Conservation (phyloP, 305 asterid species). For the Solanum hybrid region DNA sequence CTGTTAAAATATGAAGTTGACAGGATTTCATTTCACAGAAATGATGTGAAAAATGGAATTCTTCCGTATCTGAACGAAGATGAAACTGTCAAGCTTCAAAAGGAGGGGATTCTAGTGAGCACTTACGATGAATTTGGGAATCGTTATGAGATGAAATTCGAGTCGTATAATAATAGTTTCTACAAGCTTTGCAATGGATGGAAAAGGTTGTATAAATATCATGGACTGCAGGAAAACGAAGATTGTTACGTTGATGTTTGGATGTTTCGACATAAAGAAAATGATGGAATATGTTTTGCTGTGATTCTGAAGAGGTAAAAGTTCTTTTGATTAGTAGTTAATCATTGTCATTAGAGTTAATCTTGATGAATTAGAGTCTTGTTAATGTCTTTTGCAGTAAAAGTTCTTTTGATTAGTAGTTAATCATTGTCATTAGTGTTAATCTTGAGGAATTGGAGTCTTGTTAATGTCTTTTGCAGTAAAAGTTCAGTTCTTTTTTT, state of each 20-base stretch:
- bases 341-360: not conserved
- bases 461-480: not conserved
- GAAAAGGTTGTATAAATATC: not conserved
- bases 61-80: not conserved
- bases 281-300: not conserved
- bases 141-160: not conserved
- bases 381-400: not conserved
- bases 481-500: not conserved
- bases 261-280: not conserved
- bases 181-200: conserved; percentile 3
- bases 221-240: not conserved
- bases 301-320: not conserved
- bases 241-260: conserved; percentile 1
- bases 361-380: not conserved
- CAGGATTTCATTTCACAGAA: not conserved
- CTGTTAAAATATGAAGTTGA: not conserved
- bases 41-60: not conserved
- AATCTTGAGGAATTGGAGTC: not conserved
- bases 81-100: not conserved
- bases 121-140: not conserved
- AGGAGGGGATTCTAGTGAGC: not conserved
- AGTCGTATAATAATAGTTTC: not conserved
- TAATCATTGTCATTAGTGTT: not conserved
- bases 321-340: not conserved
- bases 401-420: not conserved